Evolutionary conservation across 2,329 filamentous ascomycete species (phyloP).

Genomic region (Fonsecaea multimorphosa): DNA sequence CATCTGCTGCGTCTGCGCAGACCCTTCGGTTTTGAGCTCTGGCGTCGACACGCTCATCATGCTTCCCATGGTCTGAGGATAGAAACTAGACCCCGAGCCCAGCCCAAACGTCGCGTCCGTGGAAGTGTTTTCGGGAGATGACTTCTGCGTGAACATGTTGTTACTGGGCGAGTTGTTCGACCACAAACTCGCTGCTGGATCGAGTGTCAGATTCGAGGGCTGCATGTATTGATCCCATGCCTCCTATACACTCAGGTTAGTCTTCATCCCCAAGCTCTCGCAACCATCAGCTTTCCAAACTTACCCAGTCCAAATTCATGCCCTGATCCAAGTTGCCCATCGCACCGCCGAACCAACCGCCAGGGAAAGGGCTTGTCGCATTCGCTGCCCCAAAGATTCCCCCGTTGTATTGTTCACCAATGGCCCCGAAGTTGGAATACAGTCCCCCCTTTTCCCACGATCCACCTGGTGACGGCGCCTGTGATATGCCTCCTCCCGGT

Average conservation of each 20-base stretch:
- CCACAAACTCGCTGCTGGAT: slow-evolving; percentile 50
- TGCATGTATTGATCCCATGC: slow-evolving; percentile 74
- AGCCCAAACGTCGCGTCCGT: slow-evolving; percentile 29
- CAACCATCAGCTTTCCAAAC: slow-evolving; percentile 35
- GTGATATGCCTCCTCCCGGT: slow-evolving; percentile 41
- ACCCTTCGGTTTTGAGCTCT: slow-evolving; percentile 25
- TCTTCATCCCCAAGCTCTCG: slow-evolving; percentile 9
- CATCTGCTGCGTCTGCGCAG: slow-evolving; percentile 20
- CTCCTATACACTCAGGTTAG: slow-evolving; percentile 55
- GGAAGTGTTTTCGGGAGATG: slow-evolving; percentile 25
- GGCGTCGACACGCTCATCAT: slow-evolving; percentile 27
- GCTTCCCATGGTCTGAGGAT: slow-evolving; percentile 25
- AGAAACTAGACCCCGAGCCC: slow-evolving; percentile 25
- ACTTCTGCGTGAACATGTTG: slow-evolving; percentile 34
- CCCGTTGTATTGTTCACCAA: slow-evolving; percentile 19
- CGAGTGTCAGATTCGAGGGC: slow-evolving; percentile 54
- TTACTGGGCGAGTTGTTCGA: slow-evolving; percentile 30
- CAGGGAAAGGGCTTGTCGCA: slow-evolving; percentile 60
- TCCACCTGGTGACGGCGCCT: slow-evolving; percentile 40
- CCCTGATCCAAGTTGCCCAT: slow-evolving; percentile 57
- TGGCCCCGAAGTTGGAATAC: slow-evolving; percentile 13
- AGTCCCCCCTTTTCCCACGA: slow-evolving; percentile 41
- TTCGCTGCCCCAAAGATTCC: slow-evolving; percentile 45
- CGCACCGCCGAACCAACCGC: slow-evolving; percentile 60
- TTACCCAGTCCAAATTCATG: slow-evolving; percentile 68